phyloP scores from a whole-genome alignment of 495 filamentous ascomycete species.

The Penicillium coprophilum region DNA sequence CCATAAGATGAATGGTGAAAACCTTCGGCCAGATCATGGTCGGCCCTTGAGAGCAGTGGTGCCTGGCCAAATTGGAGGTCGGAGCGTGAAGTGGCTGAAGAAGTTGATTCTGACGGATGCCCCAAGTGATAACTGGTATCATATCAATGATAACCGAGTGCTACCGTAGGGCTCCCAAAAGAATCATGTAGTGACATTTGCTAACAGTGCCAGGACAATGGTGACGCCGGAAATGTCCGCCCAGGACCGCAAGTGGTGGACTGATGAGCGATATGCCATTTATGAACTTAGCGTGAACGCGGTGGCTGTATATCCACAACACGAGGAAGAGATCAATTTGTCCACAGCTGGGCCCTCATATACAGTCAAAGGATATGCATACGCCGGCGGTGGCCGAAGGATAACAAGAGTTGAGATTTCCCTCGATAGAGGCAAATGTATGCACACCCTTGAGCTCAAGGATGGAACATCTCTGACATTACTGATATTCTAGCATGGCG shows the following conservation, averaged over 20 bases:
- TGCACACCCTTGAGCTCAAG: not conserved
- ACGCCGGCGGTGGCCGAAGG: slow-evolving; percentile 83
- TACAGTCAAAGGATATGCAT: slow-evolving; percentile 78
- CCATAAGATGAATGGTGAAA: slow-evolving; percentile 90
- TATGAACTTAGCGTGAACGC: slow-evolving; percentile 92
- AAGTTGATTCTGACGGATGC: slow-evolving; percentile 71
- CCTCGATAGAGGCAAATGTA: slow-evolving; percentile 73
- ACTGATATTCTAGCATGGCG: slow-evolving; percentile 59
- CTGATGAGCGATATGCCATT: slow-evolving; percentile 90
- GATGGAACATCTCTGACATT: slow-evolving; percentile 15
- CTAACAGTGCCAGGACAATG: slow-evolving; percentile 56
- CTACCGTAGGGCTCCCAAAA: slow-evolving; percentile 55
- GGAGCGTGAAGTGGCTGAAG: slow-evolving; percentile 96
- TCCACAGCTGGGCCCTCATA: slow-evolving; percentile 54
- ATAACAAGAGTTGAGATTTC: slow-evolving; percentile 84
- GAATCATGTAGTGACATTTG: not conserved
- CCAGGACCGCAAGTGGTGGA: slow-evolving; percentile 76
- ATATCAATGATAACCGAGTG: slow-evolving; percentile 92
- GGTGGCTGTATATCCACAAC: slow-evolving; percentile 75
- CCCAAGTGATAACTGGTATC: slow-evolving; percentile 95
- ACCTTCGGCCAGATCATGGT: slow-evolving; percentile 82
- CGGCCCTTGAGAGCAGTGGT: slow-evolving; percentile 82
- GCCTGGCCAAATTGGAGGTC: slow-evolving; percentile 89
- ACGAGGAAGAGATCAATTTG: slow-evolving; percentile 70
- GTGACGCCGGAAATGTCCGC: slow-evolving; percentile 80